Evolutionary conservation across 2,329 filamentous ascomycete genomes (phyloP), one percentile per base, ranked within the genome.

Genomic region (Neophaeococcomyces mojaviensis): DNA sequence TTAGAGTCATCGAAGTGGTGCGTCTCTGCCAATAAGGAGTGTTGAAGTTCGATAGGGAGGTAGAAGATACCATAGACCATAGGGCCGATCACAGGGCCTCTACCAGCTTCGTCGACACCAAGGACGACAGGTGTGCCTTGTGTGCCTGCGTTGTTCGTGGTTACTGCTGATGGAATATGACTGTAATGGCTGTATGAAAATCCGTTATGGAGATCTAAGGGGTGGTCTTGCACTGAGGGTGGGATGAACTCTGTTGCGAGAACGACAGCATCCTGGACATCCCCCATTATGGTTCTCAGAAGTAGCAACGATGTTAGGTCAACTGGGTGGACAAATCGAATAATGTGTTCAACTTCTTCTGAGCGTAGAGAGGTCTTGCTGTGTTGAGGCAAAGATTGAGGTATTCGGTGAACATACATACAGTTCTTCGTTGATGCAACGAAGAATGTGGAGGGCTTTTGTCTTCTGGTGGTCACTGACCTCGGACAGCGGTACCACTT

Each of bases 1-100:
- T 97, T 97, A 63, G 86, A 94, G 72, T 97, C 90, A 72, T 96
- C 85, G 68, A 96, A 96, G 70, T 83, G 85, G 70, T 95, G 84
- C 3, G 81, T 79, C 30, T 78, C 68, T 42, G 86, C 84, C 18
- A 97, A 81, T 22, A 96, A 79, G 1, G 84, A 76, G 60, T 83
- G 81, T 52, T 82, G 76, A 30, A 73, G 62, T 20, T 82, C 77
- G 22, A 81, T 71, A 0, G 80, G 74, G 2, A 86, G 65, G 42
- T 94, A 94, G 54, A 94, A 86, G 28, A 79, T 69, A 39, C 71
- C 76, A 62, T 82, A 82, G 43, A 84, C 77, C 80, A 81, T 84
- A 15, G 78, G 81, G 20, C 77, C 90, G 10, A 97, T 77, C n/a
- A 96, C 90, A 19, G 90, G 90, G 1, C 90, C 90, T 59, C 90